Conservation (phyloP, 179 eudicot genomes). For the Heliamphora pulchella region DNA sequence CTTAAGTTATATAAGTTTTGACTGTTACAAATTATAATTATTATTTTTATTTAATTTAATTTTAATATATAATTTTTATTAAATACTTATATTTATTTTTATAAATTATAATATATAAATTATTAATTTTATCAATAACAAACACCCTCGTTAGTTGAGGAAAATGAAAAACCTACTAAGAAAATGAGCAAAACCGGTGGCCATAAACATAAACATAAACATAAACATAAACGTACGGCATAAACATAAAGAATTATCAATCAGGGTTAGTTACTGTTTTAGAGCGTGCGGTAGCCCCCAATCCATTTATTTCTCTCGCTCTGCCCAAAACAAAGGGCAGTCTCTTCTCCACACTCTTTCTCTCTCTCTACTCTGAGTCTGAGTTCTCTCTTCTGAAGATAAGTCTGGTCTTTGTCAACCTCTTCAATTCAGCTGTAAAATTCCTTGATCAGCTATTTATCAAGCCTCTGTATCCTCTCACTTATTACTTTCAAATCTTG, state of each 20-base stretch:
- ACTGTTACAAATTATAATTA: no score
- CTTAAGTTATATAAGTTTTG: no score
- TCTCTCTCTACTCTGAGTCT: not conserved
- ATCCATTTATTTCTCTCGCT: not conserved
- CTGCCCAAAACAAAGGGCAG: not conserved
- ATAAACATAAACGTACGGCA: not conserved
- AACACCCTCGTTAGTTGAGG: no score
- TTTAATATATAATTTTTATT: no score
- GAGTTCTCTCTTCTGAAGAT: not conserved
- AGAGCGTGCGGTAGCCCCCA: conserved; percentile 12
- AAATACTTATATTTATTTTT: no score
- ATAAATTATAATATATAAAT: no score
- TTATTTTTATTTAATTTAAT: no score
- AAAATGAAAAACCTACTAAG: no score
- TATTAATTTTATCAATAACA: no score
- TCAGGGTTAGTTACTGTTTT: conserved; percentile 9
- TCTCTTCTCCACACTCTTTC: not conserved
- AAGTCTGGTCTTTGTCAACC: conserved; percentile 11
- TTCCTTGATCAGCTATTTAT: conserved; percentile 2
- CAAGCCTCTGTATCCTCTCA: not conserved
- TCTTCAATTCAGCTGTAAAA: conserved; percentile 3
- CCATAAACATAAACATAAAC: no score
- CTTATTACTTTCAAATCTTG: not conserved
- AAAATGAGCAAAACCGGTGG: no score
- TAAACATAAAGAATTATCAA: not conserved